phyloP scores from a whole-genome alignment of 176 grass and related monocot genomes.

The Zizania latifolia region DNA sequence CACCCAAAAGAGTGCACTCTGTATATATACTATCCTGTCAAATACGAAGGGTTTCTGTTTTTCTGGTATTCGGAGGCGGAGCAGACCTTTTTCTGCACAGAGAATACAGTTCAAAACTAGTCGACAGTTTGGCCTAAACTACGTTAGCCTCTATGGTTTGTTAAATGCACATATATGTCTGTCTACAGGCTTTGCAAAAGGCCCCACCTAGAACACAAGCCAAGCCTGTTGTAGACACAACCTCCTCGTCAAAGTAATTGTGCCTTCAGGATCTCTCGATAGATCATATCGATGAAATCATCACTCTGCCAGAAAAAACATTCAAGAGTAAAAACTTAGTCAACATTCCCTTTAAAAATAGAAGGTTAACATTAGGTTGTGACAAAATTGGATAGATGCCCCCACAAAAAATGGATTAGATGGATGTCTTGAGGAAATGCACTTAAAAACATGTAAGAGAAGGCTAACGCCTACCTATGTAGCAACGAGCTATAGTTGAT shows the following conservation, averaged over 20 bases:
- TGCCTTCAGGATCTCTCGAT: constrained; percentile 46
- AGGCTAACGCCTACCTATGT: neutral
- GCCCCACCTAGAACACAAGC: constrained; percentile 8
- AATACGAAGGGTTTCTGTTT: neutral
- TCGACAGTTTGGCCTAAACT: neutral
- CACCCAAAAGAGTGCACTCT: neutral
- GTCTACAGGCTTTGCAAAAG: constrained; percentile 4
- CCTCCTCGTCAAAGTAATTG: constrained; percentile 23
- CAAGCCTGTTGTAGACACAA: neutral
- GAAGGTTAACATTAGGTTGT: neutral
- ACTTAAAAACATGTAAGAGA: neutral
- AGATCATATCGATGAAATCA: constrained; percentile 56
- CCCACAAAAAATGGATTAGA: neutral
- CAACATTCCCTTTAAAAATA: too few species aligned
- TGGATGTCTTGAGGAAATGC: neutral
- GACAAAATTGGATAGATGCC: too few species aligned
- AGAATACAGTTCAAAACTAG: neutral
- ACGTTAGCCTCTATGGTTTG: neutral
- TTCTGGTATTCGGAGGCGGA: neutral
- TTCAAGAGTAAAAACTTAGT: constrained; percentile 1
- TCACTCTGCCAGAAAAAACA: constrained; percentile 39
- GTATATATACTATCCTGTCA: neutral
- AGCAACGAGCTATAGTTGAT: neutral
- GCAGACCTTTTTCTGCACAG: neutral
- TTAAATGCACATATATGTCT: neutral